phyloP scores from a whole-genome alignment of 2,329 filamentous ascomycete genomes.

The Apiospora rasikravindrae region DNA sequence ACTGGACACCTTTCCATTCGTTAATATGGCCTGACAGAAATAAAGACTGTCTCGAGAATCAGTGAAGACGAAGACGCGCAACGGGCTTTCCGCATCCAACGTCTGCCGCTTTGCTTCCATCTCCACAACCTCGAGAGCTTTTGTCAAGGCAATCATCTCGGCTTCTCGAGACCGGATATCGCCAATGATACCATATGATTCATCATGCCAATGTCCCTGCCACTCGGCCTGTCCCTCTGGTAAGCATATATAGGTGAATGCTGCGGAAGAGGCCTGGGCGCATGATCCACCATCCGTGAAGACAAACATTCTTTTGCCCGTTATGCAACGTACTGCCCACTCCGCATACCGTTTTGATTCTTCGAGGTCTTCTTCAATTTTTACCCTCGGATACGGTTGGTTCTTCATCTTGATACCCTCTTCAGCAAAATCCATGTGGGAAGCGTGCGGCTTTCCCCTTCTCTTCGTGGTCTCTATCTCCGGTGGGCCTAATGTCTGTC shows the following conservation, averaged over 20 bases:
- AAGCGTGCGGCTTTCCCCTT: not conserved
- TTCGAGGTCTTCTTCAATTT: not conserved
- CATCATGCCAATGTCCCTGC: not conserved
- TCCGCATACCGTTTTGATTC: not conserved
- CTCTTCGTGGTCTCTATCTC: not conserved
- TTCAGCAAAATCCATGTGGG: not conserved
- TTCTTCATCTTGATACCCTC: not conserved
- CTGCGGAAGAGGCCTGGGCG: not conserved
- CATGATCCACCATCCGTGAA: not conserved
- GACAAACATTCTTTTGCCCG: not conserved
- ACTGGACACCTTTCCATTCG: not conserved
- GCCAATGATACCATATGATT: not conserved
- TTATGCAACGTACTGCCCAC: not conserved
- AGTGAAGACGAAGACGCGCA: not conserved
- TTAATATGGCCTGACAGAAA: not conserved
- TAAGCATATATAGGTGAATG: not conserved
- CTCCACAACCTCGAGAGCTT: not conserved
- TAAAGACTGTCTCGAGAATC: not conserved
- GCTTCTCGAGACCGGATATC: not conserved
- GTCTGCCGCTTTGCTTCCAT: not conserved
- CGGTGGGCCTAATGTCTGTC: not conserved
- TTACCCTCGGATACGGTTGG: slow-evolving; percentile 1
- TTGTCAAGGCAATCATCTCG: not conserved
- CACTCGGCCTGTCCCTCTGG: not conserved
- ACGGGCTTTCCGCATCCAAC: not conserved